Evolutionary conservation across 768 basidiomycete genomes (phyloP).

Genomic region (Tylopilus sp.): DNA sequence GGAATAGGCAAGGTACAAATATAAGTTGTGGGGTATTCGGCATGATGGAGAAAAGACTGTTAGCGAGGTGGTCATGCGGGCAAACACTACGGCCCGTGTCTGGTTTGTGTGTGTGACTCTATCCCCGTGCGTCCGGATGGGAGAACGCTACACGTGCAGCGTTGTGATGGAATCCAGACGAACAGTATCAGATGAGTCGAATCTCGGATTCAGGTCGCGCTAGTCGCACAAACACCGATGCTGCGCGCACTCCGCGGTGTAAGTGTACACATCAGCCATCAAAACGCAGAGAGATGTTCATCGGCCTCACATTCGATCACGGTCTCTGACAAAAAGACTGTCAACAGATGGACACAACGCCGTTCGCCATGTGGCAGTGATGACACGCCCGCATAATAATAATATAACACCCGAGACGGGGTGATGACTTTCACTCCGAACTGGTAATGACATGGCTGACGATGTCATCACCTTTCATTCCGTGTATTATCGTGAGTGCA

Average conservation of each 20-base stretch:
- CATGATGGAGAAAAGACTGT: not conserved
- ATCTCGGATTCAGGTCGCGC: not conserved
- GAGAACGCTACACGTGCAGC: not conserved
- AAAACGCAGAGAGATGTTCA: not conserved
- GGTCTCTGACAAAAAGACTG: not conserved
- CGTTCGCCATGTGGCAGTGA: not conserved
- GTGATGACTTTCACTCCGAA: not conserved
- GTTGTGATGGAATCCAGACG: not conserved
- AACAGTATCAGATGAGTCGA: not conserved
- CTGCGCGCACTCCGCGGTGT: not conserved
- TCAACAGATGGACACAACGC: not conserved
- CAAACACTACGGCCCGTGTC: not conserved
- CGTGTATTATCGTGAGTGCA: conserved; percentile 21
- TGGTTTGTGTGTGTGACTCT: not conserved
- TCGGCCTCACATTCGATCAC: not conserved
- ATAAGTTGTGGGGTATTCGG: not conserved
- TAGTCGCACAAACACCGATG: not conserved
- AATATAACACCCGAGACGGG: not conserved
- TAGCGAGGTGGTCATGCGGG: conserved; percentile 12
- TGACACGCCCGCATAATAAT: not conserved
- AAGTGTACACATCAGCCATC: no score
- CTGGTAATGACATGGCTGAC: not conserved
- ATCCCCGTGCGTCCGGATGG: not conserved
- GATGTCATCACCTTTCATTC: conserved; percentile 21
- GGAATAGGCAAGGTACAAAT: conserved; percentile 5